These are phyloP conservation scores for Didymosphaeria variabile DNA, from an alignment of 2,329 filamentous ascomycete genomes.

Conservation along the genomic window DNA sequence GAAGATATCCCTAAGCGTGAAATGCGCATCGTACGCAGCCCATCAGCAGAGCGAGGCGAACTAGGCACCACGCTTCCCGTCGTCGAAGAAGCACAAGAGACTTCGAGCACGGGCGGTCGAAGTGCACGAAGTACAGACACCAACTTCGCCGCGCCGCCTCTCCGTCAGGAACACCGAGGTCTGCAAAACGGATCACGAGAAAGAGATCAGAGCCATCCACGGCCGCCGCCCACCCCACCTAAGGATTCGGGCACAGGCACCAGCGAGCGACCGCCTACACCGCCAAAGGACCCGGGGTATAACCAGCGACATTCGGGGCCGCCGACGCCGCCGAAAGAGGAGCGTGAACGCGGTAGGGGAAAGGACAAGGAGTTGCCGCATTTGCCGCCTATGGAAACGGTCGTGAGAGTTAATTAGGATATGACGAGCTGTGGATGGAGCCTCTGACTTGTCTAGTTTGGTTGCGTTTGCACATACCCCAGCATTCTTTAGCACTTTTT, in stretches of 20 bases:
- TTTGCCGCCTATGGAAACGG: slow-evolving; percentile 43
- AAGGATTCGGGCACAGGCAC: slow-evolving; percentile 46
- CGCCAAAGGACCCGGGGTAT: slow-evolving; percentile 46
- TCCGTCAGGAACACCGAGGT: slow-evolving; percentile 27
- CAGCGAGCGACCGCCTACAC: slow-evolving; percentile 45
- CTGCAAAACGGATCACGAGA: slow-evolving; percentile 27
- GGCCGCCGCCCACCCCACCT: slow-evolving; percentile 56
- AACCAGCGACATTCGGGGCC: slow-evolving; percentile 41
- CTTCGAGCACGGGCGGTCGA: slow-evolving; percentile 69
- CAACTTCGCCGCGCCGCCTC: slow-evolving; percentile 31
- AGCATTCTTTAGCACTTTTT: neutral
- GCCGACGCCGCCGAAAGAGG: slow-evolving; percentile 53
- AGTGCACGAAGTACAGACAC: slow-evolving; percentile 55
- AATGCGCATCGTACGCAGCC: slow-evolving; percentile 66
- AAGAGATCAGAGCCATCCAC: slow-evolving; percentile 39
- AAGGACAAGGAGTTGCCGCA: slow-evolving; percentile 47
- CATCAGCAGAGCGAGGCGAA: slow-evolving; percentile 64
- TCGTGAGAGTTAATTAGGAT: slow-evolving; percentile 42
- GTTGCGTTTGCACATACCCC: slow-evolving; percentile 2
- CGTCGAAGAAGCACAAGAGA: slow-evolving; percentile 89
- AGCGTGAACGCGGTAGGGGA: slow-evolving; percentile 33
- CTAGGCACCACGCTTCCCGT: slow-evolving; percentile 74
- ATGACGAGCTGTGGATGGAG: too few relatives aligned
- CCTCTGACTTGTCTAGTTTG: neutral
- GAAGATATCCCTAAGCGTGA: slow-evolving; percentile 70